Percentiles rank a stretch among this genome's conserved stretches.
Evolutionary conservation across 1,284 basidiomycete genomes (phyloP).

Genomic region (Wallemia hederae): DNA sequence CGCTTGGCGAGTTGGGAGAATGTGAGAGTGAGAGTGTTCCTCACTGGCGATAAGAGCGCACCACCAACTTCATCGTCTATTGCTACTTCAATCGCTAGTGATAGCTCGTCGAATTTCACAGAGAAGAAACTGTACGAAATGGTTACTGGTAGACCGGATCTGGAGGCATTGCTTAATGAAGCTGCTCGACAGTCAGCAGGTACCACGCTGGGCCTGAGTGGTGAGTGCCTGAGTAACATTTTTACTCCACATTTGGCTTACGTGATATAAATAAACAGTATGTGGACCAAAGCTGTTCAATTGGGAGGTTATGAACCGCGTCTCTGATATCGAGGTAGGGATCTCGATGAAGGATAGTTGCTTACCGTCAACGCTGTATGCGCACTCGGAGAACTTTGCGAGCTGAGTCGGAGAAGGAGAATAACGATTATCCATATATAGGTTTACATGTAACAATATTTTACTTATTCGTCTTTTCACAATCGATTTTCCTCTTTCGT

Average conservation of each 20-base stretch:
- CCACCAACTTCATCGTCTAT: neutral
- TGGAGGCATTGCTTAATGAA: neutral
- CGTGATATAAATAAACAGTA: neutral
- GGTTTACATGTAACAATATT: neutral
- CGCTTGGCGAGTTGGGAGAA: neutral
- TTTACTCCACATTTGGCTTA: neutral
- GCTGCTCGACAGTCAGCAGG: neutral
- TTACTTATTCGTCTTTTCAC: neutral
- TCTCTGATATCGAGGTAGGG: neutral
- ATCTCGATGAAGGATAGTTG: neutral
- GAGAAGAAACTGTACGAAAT: neutral
- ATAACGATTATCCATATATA: neutral
- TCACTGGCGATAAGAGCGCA: neutral
- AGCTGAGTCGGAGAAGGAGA: neutral
- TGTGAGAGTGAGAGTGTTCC: neutral
- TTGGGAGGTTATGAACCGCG: neutral
- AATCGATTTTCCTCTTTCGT: no score
- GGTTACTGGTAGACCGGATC: neutral
- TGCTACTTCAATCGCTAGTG: neutral
- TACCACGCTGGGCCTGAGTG: neutral
- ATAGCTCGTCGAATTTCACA: neutral
- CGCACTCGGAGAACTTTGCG: neutral
- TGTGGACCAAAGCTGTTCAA: neutral
- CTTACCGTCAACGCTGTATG: neutral
- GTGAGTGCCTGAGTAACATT: neutral